A percentile compares a stretch with the other conserved stretches of the same genome.
Evolutionary conservation across 148 eudicot genomes (phyloP).

Genomic region (Simmondsia chinensis): DNA sequence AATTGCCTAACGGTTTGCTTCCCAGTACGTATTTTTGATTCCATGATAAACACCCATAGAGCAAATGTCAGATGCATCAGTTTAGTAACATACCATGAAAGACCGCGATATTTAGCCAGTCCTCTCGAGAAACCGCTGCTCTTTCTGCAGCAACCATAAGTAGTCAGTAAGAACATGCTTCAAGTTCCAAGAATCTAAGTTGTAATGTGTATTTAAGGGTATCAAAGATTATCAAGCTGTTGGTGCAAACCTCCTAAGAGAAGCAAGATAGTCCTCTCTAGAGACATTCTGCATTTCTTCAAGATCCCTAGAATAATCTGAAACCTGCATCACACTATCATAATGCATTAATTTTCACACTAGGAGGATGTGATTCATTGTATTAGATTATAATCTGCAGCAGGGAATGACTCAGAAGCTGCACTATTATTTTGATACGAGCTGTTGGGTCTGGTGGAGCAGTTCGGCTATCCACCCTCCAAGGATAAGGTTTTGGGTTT

Average conservation of each 20-base stretch:
- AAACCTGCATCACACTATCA: constrained; percentile 57
- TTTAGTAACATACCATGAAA: constrained; percentile 75
- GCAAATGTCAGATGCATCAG: too few relatives aligned
- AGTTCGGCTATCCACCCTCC: too few relatives aligned
- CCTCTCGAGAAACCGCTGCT: constrained; percentile 98
- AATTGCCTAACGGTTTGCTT: too few relatives aligned
- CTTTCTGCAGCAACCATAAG: constrained; percentile 59
- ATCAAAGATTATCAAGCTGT: neutral
- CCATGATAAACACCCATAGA: too few relatives aligned
- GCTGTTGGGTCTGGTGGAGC: too few relatives aligned
- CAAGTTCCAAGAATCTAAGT: too few relatives aligned
- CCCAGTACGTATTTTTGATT: too few relatives aligned
- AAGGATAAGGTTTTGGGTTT: too few relatives aligned
- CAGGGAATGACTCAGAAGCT: too few relatives aligned
- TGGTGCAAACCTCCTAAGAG: constrained; percentile 66
- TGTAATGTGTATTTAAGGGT: neutral
- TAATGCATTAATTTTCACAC: constrained; percentile 19
- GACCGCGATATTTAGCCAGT: constrained; percentile 78
- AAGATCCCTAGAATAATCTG: constrained; percentile 87
- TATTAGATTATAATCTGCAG: too few relatives aligned
- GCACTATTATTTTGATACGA: too few relatives aligned
- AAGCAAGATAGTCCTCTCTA: constrained; percentile 96
- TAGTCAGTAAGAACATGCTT: constrained; percentile 13
- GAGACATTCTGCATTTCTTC: constrained; percentile 98
- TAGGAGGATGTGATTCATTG: too few relatives aligned